Percentiles rank a stretch among this genome's conserved stretches.
These are phyloP conservation scores for Heteromeles arbutifolia DNA, from an alignment of 306 rosid genomes.

Conservation along the genomic window DNA sequence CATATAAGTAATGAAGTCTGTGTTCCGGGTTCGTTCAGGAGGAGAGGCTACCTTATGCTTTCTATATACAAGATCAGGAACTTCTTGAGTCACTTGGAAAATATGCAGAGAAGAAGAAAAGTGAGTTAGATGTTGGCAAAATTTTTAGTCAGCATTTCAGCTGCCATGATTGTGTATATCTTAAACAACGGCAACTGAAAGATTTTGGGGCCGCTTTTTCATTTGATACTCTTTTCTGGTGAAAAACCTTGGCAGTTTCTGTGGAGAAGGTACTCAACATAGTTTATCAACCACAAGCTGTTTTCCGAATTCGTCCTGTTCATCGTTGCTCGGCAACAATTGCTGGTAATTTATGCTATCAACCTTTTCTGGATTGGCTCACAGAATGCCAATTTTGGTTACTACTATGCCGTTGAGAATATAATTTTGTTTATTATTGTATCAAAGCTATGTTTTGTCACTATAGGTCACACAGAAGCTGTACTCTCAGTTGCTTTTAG, in stretches of 20 bases:
- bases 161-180: neutral
- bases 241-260: constrained; percentile 48
- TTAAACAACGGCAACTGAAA: neutral
- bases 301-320: constrained; percentile 80
- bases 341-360: constrained; percentile 47
- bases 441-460: neutral
- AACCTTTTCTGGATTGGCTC: neutral
- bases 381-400: neutral
- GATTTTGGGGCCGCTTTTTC: neutral
- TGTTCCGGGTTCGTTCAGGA: constrained; percentile 39
- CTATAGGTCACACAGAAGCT: constrained; percentile 84
- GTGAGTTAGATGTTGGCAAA: constrained; percentile 22
- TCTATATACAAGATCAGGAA: constrained; percentile 74
- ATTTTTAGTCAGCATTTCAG: neutral
- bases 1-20: neutral
- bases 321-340: constrained; percentile 88
- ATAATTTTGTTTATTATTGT: neutral
- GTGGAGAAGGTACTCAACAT: constrained; percentile 88
- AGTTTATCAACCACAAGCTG: constrained; percentile 93
- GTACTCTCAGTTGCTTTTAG: constrained; percentile 82
- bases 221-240: constrained; percentile 3
- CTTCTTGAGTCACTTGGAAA: constrained; percentile 62
- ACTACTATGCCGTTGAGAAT: neutral
- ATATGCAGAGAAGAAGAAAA: constrained; percentile 78
- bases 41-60: constrained; percentile 84